phyloP scores from a whole-genome alignment of 1,139 yeast species.

The Pichia sp. region DNA sequence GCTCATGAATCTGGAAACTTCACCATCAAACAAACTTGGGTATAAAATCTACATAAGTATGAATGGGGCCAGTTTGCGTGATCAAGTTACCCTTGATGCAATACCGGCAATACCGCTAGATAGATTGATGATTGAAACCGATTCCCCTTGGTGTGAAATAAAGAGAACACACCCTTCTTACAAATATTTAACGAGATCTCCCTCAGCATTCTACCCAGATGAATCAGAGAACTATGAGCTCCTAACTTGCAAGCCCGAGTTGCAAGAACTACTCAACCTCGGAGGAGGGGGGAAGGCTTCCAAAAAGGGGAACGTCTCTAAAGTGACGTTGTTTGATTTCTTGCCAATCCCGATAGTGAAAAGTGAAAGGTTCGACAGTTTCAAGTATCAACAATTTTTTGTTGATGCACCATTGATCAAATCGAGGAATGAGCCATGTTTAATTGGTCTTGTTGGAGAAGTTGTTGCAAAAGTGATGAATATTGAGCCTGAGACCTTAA shows the following conservation, averaged over 20 bases:
- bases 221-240: constrained; percentile 16
- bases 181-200: constrained; percentile 45
- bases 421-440: constrained; percentile 89
- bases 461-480: constrained; percentile 55
- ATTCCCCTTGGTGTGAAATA: constrained; percentile 98
- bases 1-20: constrained; percentile 32
- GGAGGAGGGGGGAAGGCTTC: constrained; percentile 10
- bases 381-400: constrained; percentile 16
- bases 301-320: constrained; percentile 15
- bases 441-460: constrained; percentile 73
- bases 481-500: constrained; percentile 44
- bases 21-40: background rate
- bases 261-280: constrained; percentile 1
- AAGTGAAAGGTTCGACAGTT: constrained; percentile 45
- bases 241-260: background rate
- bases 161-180: constrained; percentile 76
- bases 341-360: constrained; percentile 60
- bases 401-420: constrained; percentile 57
- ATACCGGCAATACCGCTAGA: constrained; percentile 61
- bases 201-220: constrained; percentile 47
- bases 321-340: constrained; percentile 35
- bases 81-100: constrained; percentile 64
- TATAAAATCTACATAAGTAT: constrained; percentile 67
- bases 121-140: constrained; percentile 78
- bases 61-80: constrained; percentile 88